Percentiles rank a stretch among this genome's conserved stretches.
Conservation (phyloP, 2,329 filamentous ascomycete genomes). For the Whalleya microplaca region DNA sequence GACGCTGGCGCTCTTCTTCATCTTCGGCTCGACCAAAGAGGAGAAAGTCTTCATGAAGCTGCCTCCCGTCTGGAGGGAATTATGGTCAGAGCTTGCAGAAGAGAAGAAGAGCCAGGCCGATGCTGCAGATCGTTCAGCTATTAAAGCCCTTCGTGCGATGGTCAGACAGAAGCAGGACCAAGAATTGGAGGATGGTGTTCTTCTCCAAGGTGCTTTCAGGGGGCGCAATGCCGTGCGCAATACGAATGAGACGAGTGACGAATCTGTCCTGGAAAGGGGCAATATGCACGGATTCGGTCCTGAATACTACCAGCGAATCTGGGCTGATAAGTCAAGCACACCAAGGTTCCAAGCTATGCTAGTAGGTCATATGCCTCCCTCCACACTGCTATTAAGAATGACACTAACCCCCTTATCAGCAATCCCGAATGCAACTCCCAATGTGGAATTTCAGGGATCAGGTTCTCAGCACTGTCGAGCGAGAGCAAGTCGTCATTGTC, state of each 20-base stretch:
- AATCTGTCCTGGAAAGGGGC: constrained; percentile 48
- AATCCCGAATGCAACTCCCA: constrained; percentile 77
- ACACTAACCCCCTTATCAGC: constrained; percentile 32
- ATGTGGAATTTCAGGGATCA: constrained; percentile 85
- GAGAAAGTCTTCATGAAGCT: constrained; percentile 82
- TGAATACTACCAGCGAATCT: constrained; percentile 60
- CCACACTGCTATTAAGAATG: background rate
- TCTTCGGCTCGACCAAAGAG: constrained; percentile 79
- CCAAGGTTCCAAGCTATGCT: constrained; percentile 79
- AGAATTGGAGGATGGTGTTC: constrained; percentile 73
- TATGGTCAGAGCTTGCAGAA: constrained; percentile 80
- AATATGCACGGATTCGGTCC: constrained; percentile 44
- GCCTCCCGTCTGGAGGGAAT: constrained; percentile 78
- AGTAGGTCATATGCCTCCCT: constrained; percentile 41
- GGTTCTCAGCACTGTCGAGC: constrained; percentile 76
- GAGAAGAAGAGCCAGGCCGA: constrained; percentile 72
- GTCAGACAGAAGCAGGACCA: constrained; percentile 71
- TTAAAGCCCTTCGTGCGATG: constrained; percentile 71
- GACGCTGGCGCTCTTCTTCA: constrained; percentile 78
- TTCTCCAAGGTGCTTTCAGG: constrained; percentile 77
- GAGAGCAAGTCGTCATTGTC: constrained; percentile 85
- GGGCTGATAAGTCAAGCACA: constrained; percentile 60
- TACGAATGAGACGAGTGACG: constrained; percentile 53
- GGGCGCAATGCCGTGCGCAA: constrained; percentile 56
- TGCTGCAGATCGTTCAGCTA: constrained; percentile 66